Evolutionary conservation across 148 eudicot genomes (phyloP).

Genomic region (Linanthus parryae): DNA sequence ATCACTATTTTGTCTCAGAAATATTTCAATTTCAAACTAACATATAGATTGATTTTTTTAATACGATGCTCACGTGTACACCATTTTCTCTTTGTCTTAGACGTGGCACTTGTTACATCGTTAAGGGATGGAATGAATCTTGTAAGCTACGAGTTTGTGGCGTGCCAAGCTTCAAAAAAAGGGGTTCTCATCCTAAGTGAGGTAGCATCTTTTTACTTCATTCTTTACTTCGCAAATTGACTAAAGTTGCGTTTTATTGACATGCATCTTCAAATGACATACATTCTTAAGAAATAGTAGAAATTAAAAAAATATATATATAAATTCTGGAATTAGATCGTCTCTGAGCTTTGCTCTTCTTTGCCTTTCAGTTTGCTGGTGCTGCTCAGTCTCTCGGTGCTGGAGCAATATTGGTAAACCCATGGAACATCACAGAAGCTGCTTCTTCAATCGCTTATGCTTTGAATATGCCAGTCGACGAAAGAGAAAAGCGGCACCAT

Average conservation of each 20-base stretch:
- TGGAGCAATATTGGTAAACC: constrained; percentile 80
- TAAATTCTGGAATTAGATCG: not conserved
- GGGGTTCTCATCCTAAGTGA: constrained; percentile 83
- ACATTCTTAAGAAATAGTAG: not conserved
- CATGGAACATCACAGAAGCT: constrained; percentile 78
- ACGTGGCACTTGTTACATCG: constrained; percentile 70
- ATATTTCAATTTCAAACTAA: too few relatives aligned
- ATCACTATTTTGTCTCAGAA: too few relatives aligned
- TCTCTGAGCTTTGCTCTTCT: not conserved
- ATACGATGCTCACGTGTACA: too few relatives aligned
- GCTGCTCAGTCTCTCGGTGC: constrained; percentile 96
- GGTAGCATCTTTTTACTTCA: constrained; percentile 25
- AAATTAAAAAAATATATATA: not conserved
- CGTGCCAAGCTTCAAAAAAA: constrained; percentile 69
- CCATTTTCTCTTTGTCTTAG: constrained; percentile 22
- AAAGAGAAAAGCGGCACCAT: constrained; percentile 66
- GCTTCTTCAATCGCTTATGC: constrained; percentile 71
- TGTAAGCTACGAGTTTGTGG: constrained; percentile 79
- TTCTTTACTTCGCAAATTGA: not conserved
- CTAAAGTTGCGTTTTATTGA: not conserved
- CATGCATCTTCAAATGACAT: not conserved
- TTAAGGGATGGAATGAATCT: constrained; percentile 85
- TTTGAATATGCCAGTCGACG: constrained; percentile 65
- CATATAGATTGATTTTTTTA: too few relatives aligned
- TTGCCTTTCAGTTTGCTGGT: constrained; percentile 61